These are phyloP conservation scores for Melaleuca alternifolia DNA, from an alignment of 345 rosid species.

Conservation along the genomic window DNA sequence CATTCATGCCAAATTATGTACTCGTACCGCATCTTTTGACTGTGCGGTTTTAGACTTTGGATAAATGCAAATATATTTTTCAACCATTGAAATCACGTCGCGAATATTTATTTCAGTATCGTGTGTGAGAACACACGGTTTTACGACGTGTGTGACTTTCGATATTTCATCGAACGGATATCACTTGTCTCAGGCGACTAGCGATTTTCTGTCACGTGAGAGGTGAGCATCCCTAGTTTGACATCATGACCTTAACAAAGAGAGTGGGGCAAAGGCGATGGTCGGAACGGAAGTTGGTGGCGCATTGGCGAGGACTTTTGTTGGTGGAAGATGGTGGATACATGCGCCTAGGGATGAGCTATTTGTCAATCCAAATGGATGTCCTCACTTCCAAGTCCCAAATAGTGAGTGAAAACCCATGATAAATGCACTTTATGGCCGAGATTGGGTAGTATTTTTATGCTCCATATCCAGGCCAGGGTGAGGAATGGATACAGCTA, in stretches of 20 bases:
- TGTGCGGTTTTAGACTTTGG: rapidly evolving
- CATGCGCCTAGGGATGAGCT: neutral
- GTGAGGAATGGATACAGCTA: neutral
- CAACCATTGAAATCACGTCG: too few species aligned
- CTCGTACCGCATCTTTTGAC: neutral
- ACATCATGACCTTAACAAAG: too few species aligned
- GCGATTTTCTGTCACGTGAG: too few species aligned
- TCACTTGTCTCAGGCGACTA: too few species aligned
- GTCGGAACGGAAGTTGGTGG: too few species aligned
- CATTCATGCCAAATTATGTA: rapidly evolving
- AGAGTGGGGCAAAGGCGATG: too few species aligned
- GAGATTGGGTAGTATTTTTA: neutral
- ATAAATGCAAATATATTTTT: too few species aligned
- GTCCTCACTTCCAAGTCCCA: neutral
- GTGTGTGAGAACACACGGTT: too few species aligned
- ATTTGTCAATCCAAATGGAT: neutral
- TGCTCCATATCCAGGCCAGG: neutral
- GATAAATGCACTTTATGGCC: neutral
- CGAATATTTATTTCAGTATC: too few species aligned
- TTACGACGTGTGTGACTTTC: too few species aligned
- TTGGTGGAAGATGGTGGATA: neutral
- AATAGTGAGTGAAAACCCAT: neutral
- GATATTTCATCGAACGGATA: rapidly evolving
- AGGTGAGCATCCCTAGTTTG: too few species aligned
- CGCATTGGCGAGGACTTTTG: too few species aligned